Base-by-base conservation (phyloP, 805 yeast genomes). In the Clavispora vitiphila region DNA sequence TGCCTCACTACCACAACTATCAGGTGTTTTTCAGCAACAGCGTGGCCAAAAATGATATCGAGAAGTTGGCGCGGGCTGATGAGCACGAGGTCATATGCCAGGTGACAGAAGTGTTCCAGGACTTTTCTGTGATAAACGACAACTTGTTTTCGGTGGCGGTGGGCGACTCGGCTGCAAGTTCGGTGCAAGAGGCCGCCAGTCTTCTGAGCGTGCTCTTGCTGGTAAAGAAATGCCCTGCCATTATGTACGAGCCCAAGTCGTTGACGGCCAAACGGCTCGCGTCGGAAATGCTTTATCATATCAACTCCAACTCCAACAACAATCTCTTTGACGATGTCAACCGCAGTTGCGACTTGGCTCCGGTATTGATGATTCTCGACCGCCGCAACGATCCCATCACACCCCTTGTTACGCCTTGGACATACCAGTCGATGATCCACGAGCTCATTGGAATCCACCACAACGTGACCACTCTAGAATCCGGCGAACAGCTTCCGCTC, bases 401-500 rank as follows among this genome's bases (percentile, higher is more conserved):
- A 0, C 97, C 99, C 1, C 71, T 93, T 23, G 65, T 93, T 37
- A 78, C 83, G 30, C 99, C 98, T 2, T 93, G 99, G 99, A 90
- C 99, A 1, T 93, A 88, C 63, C 98, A 91, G 58, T 86, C 96
- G 2, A 91, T 93, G 98, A 87, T 93, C 14, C 96, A 91, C 60
- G 98, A 95, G 59, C 74, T 89, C 18, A 68, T 93, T 23, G 96
- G 91, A 2, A 86, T 93, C 44, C 67, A 72, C 25, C 83, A 88
- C 56, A 91, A 93, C 53, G 76, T 90, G 2, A 95, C 88, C 4
- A 83, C 80, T 51, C 60, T 90, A 26, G 54, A 62, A 1, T 76
- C 83, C 1, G 79, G 75, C 21, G 71, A 64, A 42, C 65, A 58
- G 46, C 51, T 49, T 65, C 80, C 44, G 62, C 80, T 47, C 77